These are phyloP conservation scores for Pulveroboletus sp. DNA, from an alignment of 768 basidiomycete species.

Conservation along the genomic window DNA sequence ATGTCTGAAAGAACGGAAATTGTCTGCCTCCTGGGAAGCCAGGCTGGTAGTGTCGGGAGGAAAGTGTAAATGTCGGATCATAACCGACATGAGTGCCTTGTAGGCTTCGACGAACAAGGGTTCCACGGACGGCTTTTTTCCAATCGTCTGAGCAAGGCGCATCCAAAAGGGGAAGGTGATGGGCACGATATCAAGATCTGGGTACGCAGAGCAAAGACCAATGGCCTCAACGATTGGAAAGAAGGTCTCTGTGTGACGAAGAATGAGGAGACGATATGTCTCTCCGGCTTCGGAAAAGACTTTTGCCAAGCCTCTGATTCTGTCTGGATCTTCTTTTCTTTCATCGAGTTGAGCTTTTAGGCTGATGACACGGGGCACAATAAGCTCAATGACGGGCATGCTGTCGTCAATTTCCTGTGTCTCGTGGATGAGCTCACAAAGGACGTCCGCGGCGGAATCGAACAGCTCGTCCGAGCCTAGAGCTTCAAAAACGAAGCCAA, in stretches of 20 bases:
- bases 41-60: slow-evolving; percentile 67
- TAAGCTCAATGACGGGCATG: slow-evolving; percentile 81
- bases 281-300: slow-evolving; percentile 98
- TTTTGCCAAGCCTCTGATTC: slow-evolving; percentile 84
- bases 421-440: slow-evolving; percentile 96
- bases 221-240: slow-evolving; percentile 96
- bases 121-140: slow-evolving; percentile 68
- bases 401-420: slow-evolving; percentile 97
- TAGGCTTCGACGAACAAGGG: slow-evolving; percentile 84
- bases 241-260: slow-evolving; percentile 89
- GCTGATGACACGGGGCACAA: slow-evolving; percentile 83
- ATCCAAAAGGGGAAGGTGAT: slow-evolving; percentile 99
- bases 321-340: slow-evolving; percentile 77
- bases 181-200: slow-evolving; percentile 92
- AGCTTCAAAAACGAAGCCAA: slow-evolving; percentile 81
- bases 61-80: slow-evolving; percentile 90
- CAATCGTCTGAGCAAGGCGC: slow-evolving; percentile 87
- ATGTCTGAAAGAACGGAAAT: slow-evolving; percentile 93
- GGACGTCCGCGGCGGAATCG: slow-evolving; percentile 86
- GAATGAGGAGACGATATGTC: slow-evolving; percentile 84
- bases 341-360: slow-evolving; percentile 61
- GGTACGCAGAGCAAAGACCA: slow-evolving; percentile 87
- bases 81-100: slow-evolving; percentile 75
- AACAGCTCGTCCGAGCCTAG: slow-evolving; percentile 85
- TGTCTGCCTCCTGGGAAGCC: slow-evolving; percentile 83